A percentile compares a stretch with the other conserved stretches of the same genome.
These are phyloP conservation scores for Achlya hypogyna DNA, from an alignment of 352 stramenopile species.

Conservation along the genomic window DNA sequence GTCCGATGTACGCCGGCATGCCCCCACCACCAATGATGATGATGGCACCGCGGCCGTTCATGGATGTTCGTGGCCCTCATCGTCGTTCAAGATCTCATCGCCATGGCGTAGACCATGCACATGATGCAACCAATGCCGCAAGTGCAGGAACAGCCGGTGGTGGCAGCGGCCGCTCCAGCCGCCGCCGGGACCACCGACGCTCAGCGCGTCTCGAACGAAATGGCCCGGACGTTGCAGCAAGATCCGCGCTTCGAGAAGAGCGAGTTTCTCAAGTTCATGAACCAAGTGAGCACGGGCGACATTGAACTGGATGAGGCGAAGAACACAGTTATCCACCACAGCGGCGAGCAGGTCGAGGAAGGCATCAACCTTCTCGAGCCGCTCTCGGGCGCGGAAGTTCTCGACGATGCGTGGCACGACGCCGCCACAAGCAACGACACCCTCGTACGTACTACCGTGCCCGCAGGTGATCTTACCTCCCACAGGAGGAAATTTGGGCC, in stretches of 20 bases:
- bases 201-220: conserved; percentile 49
- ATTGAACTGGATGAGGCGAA: conserved; percentile 72
- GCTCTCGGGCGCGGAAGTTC: conserved; percentile 33
- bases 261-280: conserved; percentile 83
- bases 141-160: conserved; percentile 22
- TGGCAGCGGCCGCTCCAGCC: conserved; percentile 22
- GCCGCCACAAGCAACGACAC: background rate
- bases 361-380: conserved; percentile 54
- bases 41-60: conserved; percentile 3
- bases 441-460: background rate
- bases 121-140: conserved; percentile 20
- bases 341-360: conserved; percentile 27
- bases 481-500: conserved; percentile 60
- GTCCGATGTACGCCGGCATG: conserved; percentile 1
- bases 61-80: background rate
- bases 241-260: conserved; percentile 79
- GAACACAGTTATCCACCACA: conserved; percentile 45
- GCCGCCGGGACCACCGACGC: conserved; percentile 22
- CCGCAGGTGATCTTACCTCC: background rate
- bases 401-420: conserved; percentile 19
- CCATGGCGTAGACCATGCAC: background rate
- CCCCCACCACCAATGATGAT: conserved; percentile 1
- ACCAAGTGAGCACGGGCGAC: conserved; percentile 59
- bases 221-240: conserved; percentile 69
- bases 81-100: background rate